Evolutionary conservation across 805 yeast genomes (phyloP).

Genomic region (Yueomyces sp.): DNA sequence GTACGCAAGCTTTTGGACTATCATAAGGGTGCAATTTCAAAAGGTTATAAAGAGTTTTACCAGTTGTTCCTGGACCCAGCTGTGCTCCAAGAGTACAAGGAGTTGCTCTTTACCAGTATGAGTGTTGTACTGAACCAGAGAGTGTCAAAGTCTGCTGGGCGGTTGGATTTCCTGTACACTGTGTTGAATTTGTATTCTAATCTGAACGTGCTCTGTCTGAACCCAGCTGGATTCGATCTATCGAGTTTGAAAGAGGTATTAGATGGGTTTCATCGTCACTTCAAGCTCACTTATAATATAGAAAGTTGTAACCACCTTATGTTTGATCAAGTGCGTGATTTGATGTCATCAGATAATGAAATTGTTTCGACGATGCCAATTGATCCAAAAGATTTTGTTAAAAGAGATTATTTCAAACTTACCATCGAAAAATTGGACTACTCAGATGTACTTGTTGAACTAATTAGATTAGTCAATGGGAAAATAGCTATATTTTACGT

Average conservation of each 20-base stretch:
- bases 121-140: neutral
- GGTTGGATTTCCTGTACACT: neutral
- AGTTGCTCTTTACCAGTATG: neutral
- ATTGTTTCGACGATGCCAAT: slow-evolving; percentile 10
- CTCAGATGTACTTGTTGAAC: slow-evolving; percentile 12
- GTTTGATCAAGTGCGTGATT: slow-evolving; percentile 14
- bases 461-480: slow-evolving; percentile 14
- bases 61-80: neutral
- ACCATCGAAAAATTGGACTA: slow-evolving; percentile 7
- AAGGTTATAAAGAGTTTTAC: neutral
- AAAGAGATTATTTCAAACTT: slow-evolving; percentile 13
- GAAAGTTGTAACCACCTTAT: slow-evolving; percentile 4
- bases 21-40: neutral
- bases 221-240: neutral
- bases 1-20: neutral
- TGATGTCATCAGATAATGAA: slow-evolving; percentile 11
- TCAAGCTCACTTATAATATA: slow-evolving; percentile 4
- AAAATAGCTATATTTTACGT: slow-evolving; percentile 17
- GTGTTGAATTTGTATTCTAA: neutral
- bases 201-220: neutral
- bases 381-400: slow-evolving; percentile 5
- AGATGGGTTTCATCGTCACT: slow-evolving; percentile 4
- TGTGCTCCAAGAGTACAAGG: neutral
- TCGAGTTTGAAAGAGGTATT: neutral
- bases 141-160: neutral